Conservation (phyloP, 2,329 filamentous ascomycete genomes). For the Monosporascus sp. region DNA sequence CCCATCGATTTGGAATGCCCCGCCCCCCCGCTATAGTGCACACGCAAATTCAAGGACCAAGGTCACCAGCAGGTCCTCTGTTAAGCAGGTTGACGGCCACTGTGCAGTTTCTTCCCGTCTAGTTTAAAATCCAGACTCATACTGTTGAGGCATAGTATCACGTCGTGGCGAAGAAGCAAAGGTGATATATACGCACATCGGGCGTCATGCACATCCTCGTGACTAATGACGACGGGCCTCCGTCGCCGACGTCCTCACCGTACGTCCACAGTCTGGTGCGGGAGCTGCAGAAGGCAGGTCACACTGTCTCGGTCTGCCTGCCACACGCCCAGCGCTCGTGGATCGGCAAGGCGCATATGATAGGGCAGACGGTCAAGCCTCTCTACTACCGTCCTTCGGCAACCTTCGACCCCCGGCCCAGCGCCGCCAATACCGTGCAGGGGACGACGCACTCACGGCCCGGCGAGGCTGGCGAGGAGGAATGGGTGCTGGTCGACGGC, state of each 20-base stretch:
- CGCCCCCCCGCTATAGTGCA: too few relatives aligned
- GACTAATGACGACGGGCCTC: slow-evolving; percentile 77
- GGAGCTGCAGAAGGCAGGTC: slow-evolving; percentile 67
- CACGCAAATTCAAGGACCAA: too few relatives aligned
- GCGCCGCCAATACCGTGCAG: slow-evolving; percentile 42
- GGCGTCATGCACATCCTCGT: slow-evolving; percentile 58
- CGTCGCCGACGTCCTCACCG: slow-evolving; percentile 70
- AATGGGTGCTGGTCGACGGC: slow-evolving; percentile 78
- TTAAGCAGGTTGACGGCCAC: too few relatives aligned
- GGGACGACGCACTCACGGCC: slow-evolving; percentile 57
- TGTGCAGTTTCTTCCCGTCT: too few relatives aligned
- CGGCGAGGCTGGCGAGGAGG: slow-evolving; percentile 50
- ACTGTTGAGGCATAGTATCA: too few relatives aligned
- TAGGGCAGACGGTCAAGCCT: slow-evolving; percentile 80
- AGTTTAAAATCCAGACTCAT: not conserved
- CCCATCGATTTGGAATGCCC: too few relatives aligned
- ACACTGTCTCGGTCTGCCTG: slow-evolving; percentile 85
- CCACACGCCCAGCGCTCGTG: slow-evolving; percentile 90
- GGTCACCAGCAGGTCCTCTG: too few relatives aligned
- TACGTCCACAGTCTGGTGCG: slow-evolving; percentile 72
- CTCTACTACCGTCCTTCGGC: slow-evolving; percentile 67
- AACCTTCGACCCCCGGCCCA: slow-evolving; percentile 30
- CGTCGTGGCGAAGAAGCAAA: not conserved
- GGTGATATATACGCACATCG: not conserved
- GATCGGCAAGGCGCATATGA: slow-evolving; percentile 98